A percentile compares a stretch with the other conserved stretches of the same genome.
Evolutionary conservation across 2,329 filamentous ascomycete genomes (phyloP).

Genomic region (Sclerotiophoma versabilis): DNA sequence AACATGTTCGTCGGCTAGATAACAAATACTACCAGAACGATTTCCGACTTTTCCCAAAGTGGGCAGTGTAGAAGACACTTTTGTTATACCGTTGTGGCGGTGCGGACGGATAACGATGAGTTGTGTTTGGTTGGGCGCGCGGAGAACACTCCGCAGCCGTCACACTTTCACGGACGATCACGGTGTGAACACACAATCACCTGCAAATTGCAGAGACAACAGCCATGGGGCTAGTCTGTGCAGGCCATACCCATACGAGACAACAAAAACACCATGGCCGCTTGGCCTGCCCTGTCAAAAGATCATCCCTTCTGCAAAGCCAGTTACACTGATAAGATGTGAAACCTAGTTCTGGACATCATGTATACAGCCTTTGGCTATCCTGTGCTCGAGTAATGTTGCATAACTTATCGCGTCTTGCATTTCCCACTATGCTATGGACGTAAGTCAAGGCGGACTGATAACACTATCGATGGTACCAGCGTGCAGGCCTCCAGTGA

Average conservation of each 20-base stretch:
- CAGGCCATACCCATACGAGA: too few relatives aligned
- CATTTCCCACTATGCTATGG: background rate
- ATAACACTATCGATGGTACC: slow-evolving; percentile 22
- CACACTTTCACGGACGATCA: background rate
- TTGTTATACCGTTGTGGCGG: background rate
- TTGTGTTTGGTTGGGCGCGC: background rate
- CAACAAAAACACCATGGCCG: too few relatives aligned
- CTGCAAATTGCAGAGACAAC: too few relatives aligned
- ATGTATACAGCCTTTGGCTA: too few relatives aligned
- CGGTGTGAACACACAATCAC: background rate
- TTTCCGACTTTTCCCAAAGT: background rate
- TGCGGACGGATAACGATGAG: background rate
- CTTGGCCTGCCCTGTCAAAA: too few relatives aligned
- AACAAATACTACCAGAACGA: background rate
- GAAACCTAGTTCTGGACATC: too few relatives aligned
- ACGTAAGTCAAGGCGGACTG: background rate
- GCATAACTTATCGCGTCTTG: background rate
- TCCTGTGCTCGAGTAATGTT: background rate
- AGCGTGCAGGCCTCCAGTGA: slow-evolving; percentile 53
- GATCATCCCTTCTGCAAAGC: too few relatives aligned
- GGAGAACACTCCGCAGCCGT: background rate
- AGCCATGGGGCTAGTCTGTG: too few relatives aligned
- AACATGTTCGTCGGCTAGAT: background rate
- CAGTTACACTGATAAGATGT: too few relatives aligned
- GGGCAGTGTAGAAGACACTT: background rate